Base-by-base conservation (phyloP, 257 asterid species). In the Solanum corneliomulleri region DNA sequence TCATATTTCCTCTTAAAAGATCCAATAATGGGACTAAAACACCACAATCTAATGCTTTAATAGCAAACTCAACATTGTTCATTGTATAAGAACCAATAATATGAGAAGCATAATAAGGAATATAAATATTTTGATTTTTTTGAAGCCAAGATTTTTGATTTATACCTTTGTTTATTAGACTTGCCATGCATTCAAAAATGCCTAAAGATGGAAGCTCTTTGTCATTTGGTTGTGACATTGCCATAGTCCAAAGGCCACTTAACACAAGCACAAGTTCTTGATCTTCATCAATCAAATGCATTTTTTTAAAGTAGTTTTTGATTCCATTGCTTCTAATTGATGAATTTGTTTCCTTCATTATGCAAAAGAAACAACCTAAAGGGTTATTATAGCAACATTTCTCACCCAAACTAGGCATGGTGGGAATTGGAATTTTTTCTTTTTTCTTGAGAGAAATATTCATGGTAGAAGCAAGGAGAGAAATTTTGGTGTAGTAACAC, bases 101-200 rank as follows among this genome's bases (percentile, higher is more conserved):
- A 42, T 96, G 99, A n/a, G 98, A 94, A 82, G 99, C 98, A 70
- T 96, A 96, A 80, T 96, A 96, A 1, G 98, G 98, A 15, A 94
- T 90, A 84, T 90, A 96, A 21, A 96, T 85, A 89, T 95, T 94
- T 70, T 95, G 98, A 66, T 95, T 86, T 68, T 60, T 90, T 15
- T 90, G 88, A 42, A 94, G 91, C 98, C 99, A 96, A 47, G 86
- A 83, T 89, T 45, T 88, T 35, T 93, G 91, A 18, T 86, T 87
- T 52, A 92, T 77, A 41, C 93, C 92, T 91, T 90, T 94, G 39
- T 86, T 88, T 39, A 96, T 92, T 77, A 95, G 87, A 56, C 18
- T 35, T 6, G 91, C 75, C 99, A 95, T 92, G 97, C 97, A 93
- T 39, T 93, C 90, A 45, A 96, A 95, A 84, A 95, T 81, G 12